Conservation (phyloP, 805 yeast species). For the Sugiyamaella qingdaonensis region DNA sequence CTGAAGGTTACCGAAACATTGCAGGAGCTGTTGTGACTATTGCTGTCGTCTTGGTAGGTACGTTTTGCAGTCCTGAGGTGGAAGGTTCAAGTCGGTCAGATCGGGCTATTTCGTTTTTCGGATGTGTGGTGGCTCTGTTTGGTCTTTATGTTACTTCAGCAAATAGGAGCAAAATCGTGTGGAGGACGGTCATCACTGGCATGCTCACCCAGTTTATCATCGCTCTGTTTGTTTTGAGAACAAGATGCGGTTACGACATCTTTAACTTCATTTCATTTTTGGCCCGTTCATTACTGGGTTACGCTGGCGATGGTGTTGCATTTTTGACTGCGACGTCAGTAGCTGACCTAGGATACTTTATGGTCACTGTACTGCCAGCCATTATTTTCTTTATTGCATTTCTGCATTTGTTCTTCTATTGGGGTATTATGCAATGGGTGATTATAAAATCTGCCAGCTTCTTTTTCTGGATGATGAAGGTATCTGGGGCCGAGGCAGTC, state of each 20-base stretch:
- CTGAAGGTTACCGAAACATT: slow-evolving; percentile 40
- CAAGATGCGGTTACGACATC: slow-evolving; percentile 55
- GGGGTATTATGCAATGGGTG: slow-evolving; percentile 57
- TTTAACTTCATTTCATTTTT: slow-evolving; percentile 56
- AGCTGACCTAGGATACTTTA: slow-evolving; percentile 43
- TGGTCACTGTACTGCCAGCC: slow-evolving; percentile 58
- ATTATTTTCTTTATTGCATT: slow-evolving; percentile 61
- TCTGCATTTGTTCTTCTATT: slow-evolving; percentile 56
- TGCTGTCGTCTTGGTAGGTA: slow-evolving; percentile 49
- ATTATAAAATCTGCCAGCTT: slow-evolving; percentile 53
- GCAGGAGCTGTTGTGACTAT: slow-evolving; percentile 45
- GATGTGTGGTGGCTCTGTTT: slow-evolving; percentile 45
- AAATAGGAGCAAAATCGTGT: slow-evolving; percentile 43
- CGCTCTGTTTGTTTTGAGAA: slow-evolving; percentile 58
- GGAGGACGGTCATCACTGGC: slow-evolving; percentile 60
- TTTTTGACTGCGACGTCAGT: slow-evolving; percentile 46
- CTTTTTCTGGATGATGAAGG: slow-evolving; percentile 56
- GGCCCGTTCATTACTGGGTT: slow-evolving; percentile 53
- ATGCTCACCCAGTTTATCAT: slow-evolving; percentile 55
- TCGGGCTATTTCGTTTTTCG: slow-evolving; percentile 56
- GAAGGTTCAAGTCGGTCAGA: slow-evolving; percentile 45
- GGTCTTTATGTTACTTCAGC: slow-evolving; percentile 45
- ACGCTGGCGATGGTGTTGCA: slow-evolving; percentile 58
- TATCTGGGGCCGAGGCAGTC: slow-evolving; percentile 61
- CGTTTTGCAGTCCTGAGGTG: slow-evolving; percentile 47